phyloP scores from a whole-genome alignment of 2,329 filamentous ascomycete species.

The Cordyceps fumosorosea region DNA sequence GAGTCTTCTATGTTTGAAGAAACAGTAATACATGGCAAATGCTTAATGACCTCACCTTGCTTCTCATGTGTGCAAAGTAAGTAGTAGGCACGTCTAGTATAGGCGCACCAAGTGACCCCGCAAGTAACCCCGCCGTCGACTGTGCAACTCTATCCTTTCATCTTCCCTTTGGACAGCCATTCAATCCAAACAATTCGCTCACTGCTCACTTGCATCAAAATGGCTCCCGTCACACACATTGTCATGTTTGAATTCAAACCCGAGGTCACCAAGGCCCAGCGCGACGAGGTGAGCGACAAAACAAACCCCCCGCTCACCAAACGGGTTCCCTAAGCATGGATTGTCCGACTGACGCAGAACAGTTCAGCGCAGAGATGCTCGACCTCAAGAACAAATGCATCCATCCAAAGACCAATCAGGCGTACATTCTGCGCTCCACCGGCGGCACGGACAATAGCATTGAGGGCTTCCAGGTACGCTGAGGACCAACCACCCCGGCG shows the following conservation, averaged over 20 bases:
- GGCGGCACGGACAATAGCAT: conserved; percentile 56
- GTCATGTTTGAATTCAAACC: conserved; percentile 61
- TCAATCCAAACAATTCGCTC: background rate
- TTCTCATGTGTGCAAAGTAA: too few species aligned
- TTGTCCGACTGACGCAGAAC: background rate
- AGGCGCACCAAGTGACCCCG: background rate
- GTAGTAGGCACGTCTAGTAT: too few species aligned
- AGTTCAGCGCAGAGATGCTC: conserved; percentile 31
- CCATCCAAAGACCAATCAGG: conserved; percentile 50
- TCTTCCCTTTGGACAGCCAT: background rate
- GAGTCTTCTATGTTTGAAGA: background rate
- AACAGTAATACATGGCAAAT: background rate
- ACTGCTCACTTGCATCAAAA: conserved; percentile 22
- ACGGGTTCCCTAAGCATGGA: background rate
- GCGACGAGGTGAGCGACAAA: conserved; percentile 45
- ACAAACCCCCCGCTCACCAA: background rate
- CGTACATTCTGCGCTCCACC: conserved; percentile 52
- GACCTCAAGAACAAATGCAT: conserved; percentile 52
- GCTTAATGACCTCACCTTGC: background rate
- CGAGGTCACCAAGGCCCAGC: conserved; percentile 36
- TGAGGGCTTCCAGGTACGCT: conserved; percentile 50
- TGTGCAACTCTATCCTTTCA: too few species aligned
- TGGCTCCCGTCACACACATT: conserved; percentile 56
- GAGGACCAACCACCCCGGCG: too few species aligned
- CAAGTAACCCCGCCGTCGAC: background rate